Base-by-base conservation (phyloP, 2,329 filamentous ascomycete genomes). In the Orbilia oligospora region DNA sequence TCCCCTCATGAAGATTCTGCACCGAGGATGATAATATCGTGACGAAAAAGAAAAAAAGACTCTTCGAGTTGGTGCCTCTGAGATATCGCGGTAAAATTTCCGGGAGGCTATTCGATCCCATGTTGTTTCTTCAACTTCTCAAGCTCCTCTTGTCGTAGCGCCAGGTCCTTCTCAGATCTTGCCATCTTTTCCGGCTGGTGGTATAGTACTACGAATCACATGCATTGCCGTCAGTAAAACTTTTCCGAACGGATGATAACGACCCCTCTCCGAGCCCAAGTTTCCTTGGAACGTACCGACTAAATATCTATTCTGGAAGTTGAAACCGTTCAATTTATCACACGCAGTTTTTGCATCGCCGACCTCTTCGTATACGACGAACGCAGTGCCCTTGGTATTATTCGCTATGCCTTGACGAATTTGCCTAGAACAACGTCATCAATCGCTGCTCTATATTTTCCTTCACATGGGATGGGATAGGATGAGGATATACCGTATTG, bases 321-420 rank as follows among this genome's bases (percentile, higher is more conserved):
- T 99, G 91, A 97, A 99, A 85, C 96, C 96, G 88, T 99, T 99
- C 85, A 99, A 89, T 88, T 98, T 97, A 88, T 99, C 96, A 89
- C 96, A 98, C 84, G 96, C 96, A 87, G 94, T 91, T 88, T 99
- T 99, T 82, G 96, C 94, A 88, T 99, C 96, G 89, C 96, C 92
- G 82, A 98, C 95, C 89, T 99, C 96, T 87, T 98, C 96, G 88
- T 97, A 99, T 86, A 99, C 96, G 83, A 99, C 96, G 86, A 97
- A 99, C 82, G 95, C 96, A 68, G 96, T 99, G 85, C 96, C 96
- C 87, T 98, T 99, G 83, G 96, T 97, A 86, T 96, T 95, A 87
- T 91, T 94, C 82, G 95, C 93, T 84, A 98, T 98, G 83, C 96
- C 96, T 87, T 97, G 94, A 84, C 96, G 95, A 84, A 99, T 97